A percentile compares a stretch with the other conserved stretches of the same genome.
phyloP scores from a whole-genome alignment of 768 basidiomycete genomes.

The Tylopilus vinaceipallidus region DNA sequence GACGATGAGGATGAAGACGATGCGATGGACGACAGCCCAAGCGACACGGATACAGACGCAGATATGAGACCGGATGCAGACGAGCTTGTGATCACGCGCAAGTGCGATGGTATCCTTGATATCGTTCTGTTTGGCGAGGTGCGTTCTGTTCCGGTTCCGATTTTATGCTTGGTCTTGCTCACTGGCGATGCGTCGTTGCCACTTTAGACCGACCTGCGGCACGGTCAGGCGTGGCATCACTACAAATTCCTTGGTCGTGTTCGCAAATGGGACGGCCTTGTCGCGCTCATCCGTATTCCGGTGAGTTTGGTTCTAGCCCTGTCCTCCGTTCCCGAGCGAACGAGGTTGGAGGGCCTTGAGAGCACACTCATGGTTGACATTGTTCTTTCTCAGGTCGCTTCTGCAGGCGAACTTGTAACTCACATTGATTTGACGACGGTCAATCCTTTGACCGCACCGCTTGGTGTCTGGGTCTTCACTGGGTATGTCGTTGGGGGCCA shows the following conservation, averaged over 20 bases:
- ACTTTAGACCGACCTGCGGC: conserved; percentile 46
- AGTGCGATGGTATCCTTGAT: conserved; percentile 58
- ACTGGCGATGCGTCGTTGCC: neutral
- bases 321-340: neutral
- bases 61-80: conserved; percentile 24
- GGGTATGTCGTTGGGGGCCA: conserved; percentile 67
- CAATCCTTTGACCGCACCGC: too few species aligned
- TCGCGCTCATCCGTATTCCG: conserved; percentile 48
- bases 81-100: conserved; percentile 25
- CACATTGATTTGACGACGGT: too few species aligned
- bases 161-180: neutral
- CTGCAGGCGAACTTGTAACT: too few species aligned
- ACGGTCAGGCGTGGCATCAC: conserved; percentile 47
- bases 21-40: conserved; percentile 26
- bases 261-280: conserved; percentile 57
- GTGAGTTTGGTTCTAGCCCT: conserved; percentile 15
- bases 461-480: conserved; percentile 50
- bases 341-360: neutral
- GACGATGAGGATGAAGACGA: conserved; percentile 31
- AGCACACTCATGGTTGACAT: conserved; percentile 3
- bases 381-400: conserved; percentile 4
- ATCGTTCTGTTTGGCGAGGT: conserved; percentile 63
- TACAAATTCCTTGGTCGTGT: conserved; percentile 53
- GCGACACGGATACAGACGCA: conserved; percentile 21
- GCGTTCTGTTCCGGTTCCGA: conserved; percentile 8